Evolutionary conservation across 2,329 filamentous ascomycete genomes (phyloP), one percentile per base, ranked within the genome.

Genomic region (Shiraia bambusicola): DNA sequence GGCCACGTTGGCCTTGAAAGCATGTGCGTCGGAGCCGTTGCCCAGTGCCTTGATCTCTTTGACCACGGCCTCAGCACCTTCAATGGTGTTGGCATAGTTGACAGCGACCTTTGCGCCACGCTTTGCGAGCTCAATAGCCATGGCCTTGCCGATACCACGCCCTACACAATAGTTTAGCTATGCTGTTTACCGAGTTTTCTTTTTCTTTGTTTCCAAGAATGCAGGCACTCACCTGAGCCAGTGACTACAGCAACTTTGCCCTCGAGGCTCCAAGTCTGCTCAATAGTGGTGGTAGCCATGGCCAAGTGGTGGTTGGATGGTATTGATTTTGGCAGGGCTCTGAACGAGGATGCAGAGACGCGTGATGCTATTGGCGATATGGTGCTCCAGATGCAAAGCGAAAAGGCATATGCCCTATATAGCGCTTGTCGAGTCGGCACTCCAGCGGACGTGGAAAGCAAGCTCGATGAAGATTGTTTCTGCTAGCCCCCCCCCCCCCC

Each of bases 1-100:
- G 52, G 79, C 76, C 42, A 88, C 78, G 70, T 88, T 84, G 56
- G 84, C 85, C 71, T 83, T 78, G 70, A 87, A 72, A 47, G 83
- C 77, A 11, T 79, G 75, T 28, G 83, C 81, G 49, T 84, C 80
- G 36, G 77, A 76, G 40, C 83, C 83, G 42, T 74, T 68, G 56
- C 76, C 76, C 43, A 76, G 61, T 52, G 75, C 76, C 73, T 85
- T 80, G 74, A 88, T 87, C 63, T 78, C 71, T 38, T 78, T 69
- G 45, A 87, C 84, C 42, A 86, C 77, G 59, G 82, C 76, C 51
- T 86, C 77, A 39, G 85, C 85, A 14, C 82, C 78, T 37, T 79
- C 75, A 45, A 75, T 69, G 62, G 79, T 81, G 73, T 85, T 83
- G 66, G 82, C 80, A 69, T 84, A 84, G 77, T 83, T 84, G 64